Evolutionary conservation across 768 basidiomycete genomes (phyloP), one percentile per base, ranked within the genome.

Genomic region (Melanogaster broomeanus): DNA sequence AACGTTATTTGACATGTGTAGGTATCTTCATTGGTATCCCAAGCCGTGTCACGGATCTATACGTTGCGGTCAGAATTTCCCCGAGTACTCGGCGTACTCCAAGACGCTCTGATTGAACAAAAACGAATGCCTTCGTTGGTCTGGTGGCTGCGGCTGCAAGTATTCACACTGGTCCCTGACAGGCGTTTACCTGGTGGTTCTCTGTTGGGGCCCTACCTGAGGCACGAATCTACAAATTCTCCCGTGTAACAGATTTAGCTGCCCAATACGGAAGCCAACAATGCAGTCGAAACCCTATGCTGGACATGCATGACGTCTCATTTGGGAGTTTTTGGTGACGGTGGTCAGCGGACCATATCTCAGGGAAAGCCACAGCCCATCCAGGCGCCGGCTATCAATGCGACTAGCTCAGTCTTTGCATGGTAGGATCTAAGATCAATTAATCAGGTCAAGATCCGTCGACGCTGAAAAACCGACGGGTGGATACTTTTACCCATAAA

Each of bases 1-100:
- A 37, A 41, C 30, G 25, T 35, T 45, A 40, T 42, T 42, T 49
- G 42, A 56, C 51, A 54, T 45, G 48, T 61, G 58, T 63, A 63
- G 51, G 42, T 51, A 48, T 45, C 31, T 16, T 43, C 41, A 48
- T 35, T 56, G 44, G 46, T 52, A 45, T 55, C 42, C 38, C 50
- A 55, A 67, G 56, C 62, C 48, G 53, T 59, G 18, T 39, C 37
- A 31, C 52, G 33, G 37, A 50, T 53, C 28, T 38, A 40, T 48
- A 48, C 40, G 43, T 43, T 53, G 46, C 45, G 43, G 30, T 24
- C 31, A 39, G 35, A 43, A 18, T 48, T 54, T 45, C 44, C 44
- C 43, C 34, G 31, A 31, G 41, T 47, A 21, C 15, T 33, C 18
- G 48, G 31, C 35, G 41, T 47, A 21, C 15, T 33, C 18, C 49